A percentile compares a stretch with the other conserved stretches of the same genome.
These are phyloP conservation scores for Hanseniaspora opuntiae DNA, from an alignment of 805 yeast species.

Conservation along the genomic window DNA sequence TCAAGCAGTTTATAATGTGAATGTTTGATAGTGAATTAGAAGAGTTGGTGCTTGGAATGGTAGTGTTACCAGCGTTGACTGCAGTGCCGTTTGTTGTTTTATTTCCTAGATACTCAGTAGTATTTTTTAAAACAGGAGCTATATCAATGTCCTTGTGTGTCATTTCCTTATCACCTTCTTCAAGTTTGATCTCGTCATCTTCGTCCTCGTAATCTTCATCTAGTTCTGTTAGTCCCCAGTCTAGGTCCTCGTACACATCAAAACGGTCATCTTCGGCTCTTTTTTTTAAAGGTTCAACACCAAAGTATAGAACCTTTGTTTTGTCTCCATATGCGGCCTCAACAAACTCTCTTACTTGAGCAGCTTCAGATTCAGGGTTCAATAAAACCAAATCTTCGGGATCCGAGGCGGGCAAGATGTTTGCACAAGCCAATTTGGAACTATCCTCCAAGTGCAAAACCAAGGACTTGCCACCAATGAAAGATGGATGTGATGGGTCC, in stretches of 20 bases:
- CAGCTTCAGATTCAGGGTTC: background rate
- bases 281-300: background rate
- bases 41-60: background rate
- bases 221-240: background rate
- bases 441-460: slow-evolving; percentile 43
- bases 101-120: background rate
- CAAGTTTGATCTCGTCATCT: background rate
- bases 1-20: background rate
- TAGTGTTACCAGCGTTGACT: background rate
- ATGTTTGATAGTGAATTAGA: background rate
- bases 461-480: slow-evolving; percentile 44
- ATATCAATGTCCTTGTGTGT: background rate
- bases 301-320: background rate
- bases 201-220: background rate
- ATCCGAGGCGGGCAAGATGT: slow-evolving; percentile 25
- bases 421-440: slow-evolving; percentile 51
- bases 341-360: background rate
- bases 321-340: background rate
- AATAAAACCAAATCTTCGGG: background rate
- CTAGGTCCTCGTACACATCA: background rate
- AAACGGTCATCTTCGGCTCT: background rate
- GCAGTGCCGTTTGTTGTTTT: background rate
- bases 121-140: background rate
- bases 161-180: background rate
- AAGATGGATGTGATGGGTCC: slow-evolving; percentile 41